These are phyloP conservation scores for Sporothrix dimorphospora DNA, from an alignment of 2,329 filamentous ascomycete species.

Conservation along the genomic window DNA sequence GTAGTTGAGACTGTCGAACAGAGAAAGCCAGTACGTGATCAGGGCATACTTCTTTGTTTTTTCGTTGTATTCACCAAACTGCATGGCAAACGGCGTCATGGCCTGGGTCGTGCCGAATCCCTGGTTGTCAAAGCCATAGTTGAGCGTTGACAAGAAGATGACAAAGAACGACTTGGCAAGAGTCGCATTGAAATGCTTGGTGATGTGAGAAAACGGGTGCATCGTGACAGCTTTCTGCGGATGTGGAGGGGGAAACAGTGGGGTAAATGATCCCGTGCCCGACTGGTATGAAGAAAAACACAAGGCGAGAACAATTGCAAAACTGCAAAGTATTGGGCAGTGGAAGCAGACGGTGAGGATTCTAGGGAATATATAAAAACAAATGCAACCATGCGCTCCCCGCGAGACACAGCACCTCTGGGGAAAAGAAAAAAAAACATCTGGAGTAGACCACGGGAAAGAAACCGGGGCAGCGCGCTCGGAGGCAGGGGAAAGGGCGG, in stretches of 20 bases:
- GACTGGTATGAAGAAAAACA: too few species aligned
- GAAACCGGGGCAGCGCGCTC: background rate
- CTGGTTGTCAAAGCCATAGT: conserved; percentile 21
- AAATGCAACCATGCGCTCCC: background rate
- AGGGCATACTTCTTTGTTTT: conserved; percentile 17
- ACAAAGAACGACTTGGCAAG: background rate
- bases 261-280: too few species aligned
- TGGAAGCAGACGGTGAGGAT: background rate
- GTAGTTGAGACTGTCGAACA: conserved; percentile 21
- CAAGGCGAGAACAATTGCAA: too few species aligned
- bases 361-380: background rate
- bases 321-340: too few species aligned
- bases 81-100: conserved; percentile 19
- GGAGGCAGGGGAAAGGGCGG: background rate
- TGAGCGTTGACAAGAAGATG: background rate
- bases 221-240: background rate
- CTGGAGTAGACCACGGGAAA: background rate
- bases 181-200: background rate
- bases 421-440: too few species aligned
- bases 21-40: conserved; percentile 22
- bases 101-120: conserved; percentile 11
- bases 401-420: background rate
- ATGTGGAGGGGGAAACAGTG: too few species aligned
- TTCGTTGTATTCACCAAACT: conserved; percentile 28
- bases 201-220: background rate